Conservation (phyloP, 345 rosid species). For the Euphorbia peplus region DNA sequence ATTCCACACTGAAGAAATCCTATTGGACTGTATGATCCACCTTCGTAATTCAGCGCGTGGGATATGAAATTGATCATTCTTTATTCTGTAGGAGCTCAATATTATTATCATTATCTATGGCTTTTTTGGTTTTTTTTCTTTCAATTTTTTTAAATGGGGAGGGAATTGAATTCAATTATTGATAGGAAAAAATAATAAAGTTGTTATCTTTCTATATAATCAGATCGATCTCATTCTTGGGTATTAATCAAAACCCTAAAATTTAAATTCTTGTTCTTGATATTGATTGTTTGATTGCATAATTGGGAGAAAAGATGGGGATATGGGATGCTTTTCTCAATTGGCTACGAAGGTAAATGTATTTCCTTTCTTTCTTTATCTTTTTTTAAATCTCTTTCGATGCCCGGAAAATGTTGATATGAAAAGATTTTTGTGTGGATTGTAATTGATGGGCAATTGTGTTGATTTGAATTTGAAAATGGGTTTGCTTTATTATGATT, state of each 20-base stretch:
- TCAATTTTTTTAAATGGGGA: conserved; percentile 18
- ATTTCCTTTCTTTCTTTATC: background rate
- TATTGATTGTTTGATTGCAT: background rate
- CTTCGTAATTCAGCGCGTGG: background rate
- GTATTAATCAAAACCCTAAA: conserved; percentile 13
- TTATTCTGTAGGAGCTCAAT: background rate
- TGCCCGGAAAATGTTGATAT: conserved; percentile 6
- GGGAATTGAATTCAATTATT: conserved; percentile 27
- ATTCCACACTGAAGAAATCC: background rate
- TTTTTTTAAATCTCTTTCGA: conserved; percentile 5
- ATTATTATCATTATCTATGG: background rate
- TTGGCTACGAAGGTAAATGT: conserved; percentile 44
- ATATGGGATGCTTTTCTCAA: conserved; percentile 41
- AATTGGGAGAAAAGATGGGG: conserved; percentile 24
- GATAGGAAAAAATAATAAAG: background rate
- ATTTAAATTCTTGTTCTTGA: background rate
- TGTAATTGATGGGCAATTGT: background rate
- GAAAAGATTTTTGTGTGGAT: background rate
- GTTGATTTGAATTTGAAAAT: no score
- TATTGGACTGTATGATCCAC: background rate
- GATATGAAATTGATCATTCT: background rate
- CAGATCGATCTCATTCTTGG: background rate
- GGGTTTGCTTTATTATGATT: background rate
- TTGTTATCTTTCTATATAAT: background rate
- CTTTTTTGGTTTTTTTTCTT: background rate